phyloP scores from a whole-genome alignment of 257 asterid species.

The Primulina tabacum region DNA sequence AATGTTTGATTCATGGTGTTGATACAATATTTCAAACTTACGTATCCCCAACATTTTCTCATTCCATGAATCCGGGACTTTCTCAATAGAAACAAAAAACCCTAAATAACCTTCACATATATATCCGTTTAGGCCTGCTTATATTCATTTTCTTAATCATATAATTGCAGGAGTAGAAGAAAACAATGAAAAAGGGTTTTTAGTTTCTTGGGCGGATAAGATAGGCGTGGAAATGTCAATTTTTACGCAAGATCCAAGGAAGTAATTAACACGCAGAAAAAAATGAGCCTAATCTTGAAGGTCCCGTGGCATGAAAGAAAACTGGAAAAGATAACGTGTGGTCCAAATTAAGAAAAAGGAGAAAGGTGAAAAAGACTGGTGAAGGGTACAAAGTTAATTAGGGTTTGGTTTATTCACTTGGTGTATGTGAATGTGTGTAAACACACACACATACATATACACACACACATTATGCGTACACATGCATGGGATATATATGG shows the following conservation, averaged over 20 bases:
- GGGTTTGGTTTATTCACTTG: conserved; percentile 38
- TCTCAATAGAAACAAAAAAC: background rate
- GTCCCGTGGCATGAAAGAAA: conserved; percentile 18
- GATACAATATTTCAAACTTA: too few species aligned
- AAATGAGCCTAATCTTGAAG: conserved; percentile 30
- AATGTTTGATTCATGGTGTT: background rate
- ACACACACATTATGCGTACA: too few species aligned
- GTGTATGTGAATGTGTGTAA: background rate
- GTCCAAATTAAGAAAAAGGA: conserved; percentile 44
- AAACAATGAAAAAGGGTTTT: conserved; percentile 18
- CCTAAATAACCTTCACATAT: background rate
- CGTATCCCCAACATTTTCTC: background rate
- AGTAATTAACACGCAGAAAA: conserved; percentile 9
- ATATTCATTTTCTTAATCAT: too few species aligned
- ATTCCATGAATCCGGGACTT: background rate
- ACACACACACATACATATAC: too few species aligned
- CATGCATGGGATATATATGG: background rate
- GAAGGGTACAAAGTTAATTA: conserved; percentile 27
- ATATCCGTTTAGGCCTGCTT: too few species aligned
- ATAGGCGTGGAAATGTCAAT: conserved; percentile 32
- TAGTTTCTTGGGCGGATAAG: conserved; percentile 24
- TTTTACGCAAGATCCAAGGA: conserved; percentile 45
- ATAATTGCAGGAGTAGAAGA: conserved; percentile 12
- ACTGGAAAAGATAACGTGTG: conserved; percentile 32
- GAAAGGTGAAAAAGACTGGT: conserved; percentile 32